A percentile compares a stretch with the other conserved stretches of the same genome.
Evolutionary conservation across 2,329 filamentous ascomycete species (phyloP).

Genomic region (Alternaria solani): DNA sequence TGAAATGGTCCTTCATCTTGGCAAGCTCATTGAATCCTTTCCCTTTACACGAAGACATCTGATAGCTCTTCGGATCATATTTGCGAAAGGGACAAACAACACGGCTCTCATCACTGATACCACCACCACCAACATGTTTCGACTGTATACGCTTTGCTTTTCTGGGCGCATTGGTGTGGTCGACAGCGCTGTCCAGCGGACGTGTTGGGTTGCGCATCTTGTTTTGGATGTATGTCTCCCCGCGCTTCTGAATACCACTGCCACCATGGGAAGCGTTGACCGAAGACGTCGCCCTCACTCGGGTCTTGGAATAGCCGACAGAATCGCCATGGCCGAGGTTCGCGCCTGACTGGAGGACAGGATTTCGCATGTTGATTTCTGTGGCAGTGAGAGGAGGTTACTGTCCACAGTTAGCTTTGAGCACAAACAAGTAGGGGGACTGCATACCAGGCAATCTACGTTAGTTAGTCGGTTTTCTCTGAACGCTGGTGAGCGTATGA

Average conservation of each 20-base stretch:
- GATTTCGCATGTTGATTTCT: not conserved
- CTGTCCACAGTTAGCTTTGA: not conserved
- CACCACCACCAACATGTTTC: not conserved
- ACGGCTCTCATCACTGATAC: not conserved
- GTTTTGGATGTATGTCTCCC: not conserved
- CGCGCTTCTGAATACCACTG: not conserved
- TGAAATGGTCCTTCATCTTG: conserved; percentile 9
- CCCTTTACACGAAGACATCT: conserved; percentile 1
- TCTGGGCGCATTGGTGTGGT: not conserved
- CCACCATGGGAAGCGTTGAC: not conserved
- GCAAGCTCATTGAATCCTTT: conserved; percentile 12
- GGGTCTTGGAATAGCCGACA: not conserved
- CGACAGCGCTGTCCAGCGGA: not conserved
- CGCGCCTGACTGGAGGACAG: no score
- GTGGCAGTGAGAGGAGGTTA: not conserved
- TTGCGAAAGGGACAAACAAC: not conserved
- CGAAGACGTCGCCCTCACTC: not conserved
- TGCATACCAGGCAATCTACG: not conserved
- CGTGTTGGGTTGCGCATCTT: not conserved
- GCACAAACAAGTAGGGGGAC: not conserved
- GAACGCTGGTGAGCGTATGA: not conserved
- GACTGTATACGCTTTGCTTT: not conserved
- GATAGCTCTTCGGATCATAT: not conserved
- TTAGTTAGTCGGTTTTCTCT: not conserved
- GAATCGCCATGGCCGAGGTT: not conserved